Conservation (phyloP, 2,329 filamentous ascomycete genomes). For the Aspergillus sp. region DNA sequence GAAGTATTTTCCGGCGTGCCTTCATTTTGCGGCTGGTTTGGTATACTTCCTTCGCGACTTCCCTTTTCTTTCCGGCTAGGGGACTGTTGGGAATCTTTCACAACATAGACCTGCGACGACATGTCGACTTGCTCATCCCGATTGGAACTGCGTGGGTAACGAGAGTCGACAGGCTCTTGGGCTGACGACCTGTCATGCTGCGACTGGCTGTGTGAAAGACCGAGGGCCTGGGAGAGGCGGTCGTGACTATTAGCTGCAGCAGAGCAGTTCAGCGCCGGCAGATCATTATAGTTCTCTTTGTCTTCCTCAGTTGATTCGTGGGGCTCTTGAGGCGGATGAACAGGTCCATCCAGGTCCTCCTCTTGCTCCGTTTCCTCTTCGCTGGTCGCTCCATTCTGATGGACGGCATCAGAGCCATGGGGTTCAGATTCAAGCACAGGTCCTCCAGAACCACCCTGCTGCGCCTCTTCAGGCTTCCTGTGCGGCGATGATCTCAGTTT, state of each 20-base stretch:
- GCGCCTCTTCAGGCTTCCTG: conserved; percentile 2
- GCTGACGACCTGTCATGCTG: conserved; percentile 5
- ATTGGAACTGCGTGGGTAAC: conserved; percentile 1
- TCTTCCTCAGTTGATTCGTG: conserved; percentile 33
- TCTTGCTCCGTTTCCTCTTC: conserved; percentile 42
- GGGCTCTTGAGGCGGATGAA: conserved; percentile 19
- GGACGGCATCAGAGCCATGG: conserved; percentile 8
- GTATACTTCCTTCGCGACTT: not conserved
- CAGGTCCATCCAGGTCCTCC: conserved; percentile 24
- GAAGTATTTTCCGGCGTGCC: not conserved
- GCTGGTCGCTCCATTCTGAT: conserved; percentile 19
- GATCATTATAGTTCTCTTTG: conserved; percentile 37
- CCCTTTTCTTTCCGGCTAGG: conserved; percentile 10
- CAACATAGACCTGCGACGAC: conserved; percentile 26
- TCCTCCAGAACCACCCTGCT: conserved; percentile 6
- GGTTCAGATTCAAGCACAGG: conserved; percentile 10
- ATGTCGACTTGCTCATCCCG: conserved; percentile 6
- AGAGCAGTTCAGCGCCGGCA: conserved; percentile 16
- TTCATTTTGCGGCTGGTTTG: conserved; percentile 3
- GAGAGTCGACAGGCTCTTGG: conserved; percentile 1
- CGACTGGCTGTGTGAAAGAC: conserved; percentile 15
- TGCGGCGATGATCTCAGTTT: conserved; percentile 2
- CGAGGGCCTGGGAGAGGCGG: conserved; percentile 30
- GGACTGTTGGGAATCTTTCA: conserved; percentile 30
- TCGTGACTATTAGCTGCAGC: conserved; percentile 27